Evolutionary conservation across 208 protist species (phyloP), one percentile per base, ranked within the genome.

Genomic region (Crithidia fasciculata): DNA sequence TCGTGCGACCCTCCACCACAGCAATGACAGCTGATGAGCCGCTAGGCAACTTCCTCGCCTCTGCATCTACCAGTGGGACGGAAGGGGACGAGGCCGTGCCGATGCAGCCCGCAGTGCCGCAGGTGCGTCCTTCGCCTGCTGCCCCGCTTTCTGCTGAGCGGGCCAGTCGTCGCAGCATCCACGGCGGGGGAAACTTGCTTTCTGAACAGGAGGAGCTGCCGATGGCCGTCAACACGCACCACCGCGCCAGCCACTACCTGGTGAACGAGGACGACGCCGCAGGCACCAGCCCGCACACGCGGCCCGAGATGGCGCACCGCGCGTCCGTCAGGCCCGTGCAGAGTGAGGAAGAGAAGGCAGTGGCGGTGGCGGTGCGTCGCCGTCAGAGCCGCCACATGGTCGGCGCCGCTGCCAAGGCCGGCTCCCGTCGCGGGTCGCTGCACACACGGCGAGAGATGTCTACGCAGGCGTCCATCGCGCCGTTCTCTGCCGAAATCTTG

Each of bases 281-380:
- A 16, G 55, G 58, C 13, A 40, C 16, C 52, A 47, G 45, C 44
- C 16, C 40, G 2, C 55, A 41, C 45, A 36, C 19, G 64, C 40
- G 54, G 49, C 58, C 56, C 5, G 47, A 68, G 49, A 68, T 54
- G 47, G 49, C 44, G 13, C 56, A 66, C 36, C 64, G 49, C 13
- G 45, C 55, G 8, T 64, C 59, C 3, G 59, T 64, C 36, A 47
- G 13, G 59, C 59, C 59, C 8, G 16, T 40, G 55, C 4, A 43
- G 9, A 12, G 47, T 41, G 19, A 40, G 45, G 61, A 52, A 5
- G 61, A 66, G 45, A 41, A 15, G 45, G 45, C 61, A n/a, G 28
- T 66, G 45, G 8, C 18, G 2, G 45, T 41, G 0, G 45, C 8
- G 2, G 58, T 50, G n/a, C 39, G 41, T 13, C 58, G 36, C 16